Evolutionary conservation across 805 yeast genomes (phyloP), one percentile per base, ranked within the genome.

Genomic region (Huiozyma sinensis): DNA sequence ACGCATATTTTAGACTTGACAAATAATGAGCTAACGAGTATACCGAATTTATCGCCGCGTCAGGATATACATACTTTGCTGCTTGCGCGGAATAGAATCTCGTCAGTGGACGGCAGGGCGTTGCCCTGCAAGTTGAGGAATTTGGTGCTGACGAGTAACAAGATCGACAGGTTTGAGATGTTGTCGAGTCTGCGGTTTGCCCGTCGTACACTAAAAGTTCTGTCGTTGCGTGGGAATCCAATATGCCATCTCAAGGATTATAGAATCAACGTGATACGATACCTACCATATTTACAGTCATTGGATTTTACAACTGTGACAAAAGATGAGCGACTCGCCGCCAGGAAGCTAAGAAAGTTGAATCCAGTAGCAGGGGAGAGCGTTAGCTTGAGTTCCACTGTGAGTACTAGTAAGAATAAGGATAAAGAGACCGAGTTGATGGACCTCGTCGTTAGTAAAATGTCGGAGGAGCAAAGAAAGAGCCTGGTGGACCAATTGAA

Each of bases 1-100:
- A 36, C 67, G 63, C 57, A 80, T 71, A 47, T 76, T 71, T 62
- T 90, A 3, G 97, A 90, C 58, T 57, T 90, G 31, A 76, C 90
- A 0, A 80, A 82, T 55, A 90, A 90, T 61, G 81, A 76, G 32
- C 63, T 90, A n/a, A 61, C 70, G 1, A 69, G 68, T 2, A 50
- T 90, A 66, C 54, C 68, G 75, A 33, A 85, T 81, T 0, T 54
- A 46, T 17, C 55, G 72, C 36, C 41, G 44, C 31, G 71, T 69
- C 11, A 31, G 11, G 41, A 70, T 48, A 52, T 61, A 6, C 59
- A 69, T 38, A 73, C 81, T 0, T 52, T 90, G 2, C 65, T 88
- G 7, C 52, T 80, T 24, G 81, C 83, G 0, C 72, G 77, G 47
- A 90, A 90, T 59, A 65, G 73, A 47, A 75, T 88, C 3, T 48